A percentile compares a stretch with the other conserved stretches of the same genome.
Evolutionary conservation across 2,329 filamentous ascomycete genomes (phyloP).

Genomic region (Fusarium penzigii): DNA sequence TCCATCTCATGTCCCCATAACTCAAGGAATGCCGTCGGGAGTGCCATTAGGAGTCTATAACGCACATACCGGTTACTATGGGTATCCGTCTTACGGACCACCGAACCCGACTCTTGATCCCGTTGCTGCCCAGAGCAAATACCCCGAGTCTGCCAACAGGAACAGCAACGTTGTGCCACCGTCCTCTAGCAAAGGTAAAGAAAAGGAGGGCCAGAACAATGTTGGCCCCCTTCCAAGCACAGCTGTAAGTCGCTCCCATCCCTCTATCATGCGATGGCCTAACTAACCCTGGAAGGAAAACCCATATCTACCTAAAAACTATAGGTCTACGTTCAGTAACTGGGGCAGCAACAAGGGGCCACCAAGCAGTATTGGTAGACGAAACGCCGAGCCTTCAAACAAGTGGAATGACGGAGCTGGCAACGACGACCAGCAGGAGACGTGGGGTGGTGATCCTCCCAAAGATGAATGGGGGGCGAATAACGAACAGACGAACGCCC

Average conservation of each 20-base stretch:
- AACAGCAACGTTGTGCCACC: slow-evolving; percentile 7
- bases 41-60: slow-evolving; percentile 27
- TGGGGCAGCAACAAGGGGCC: slow-evolving; percentile 19
- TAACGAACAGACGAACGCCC: neutral
- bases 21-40: slow-evolving; percentile 30
- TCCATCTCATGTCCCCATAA: slow-evolving; percentile 31
- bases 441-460: neutral
- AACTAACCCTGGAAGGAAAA: slow-evolving; percentile 24
- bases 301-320: slow-evolving; percentile 27
- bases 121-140: slow-evolving; percentile 3
- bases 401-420: slow-evolving; percentile 15
- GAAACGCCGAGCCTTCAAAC: neutral
- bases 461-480: neutral
- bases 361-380: neutral
- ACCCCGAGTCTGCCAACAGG: slow-evolving; percentile 1
- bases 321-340: slow-evolving; percentile 15
- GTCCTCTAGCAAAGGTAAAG: slow-evolving; percentile 23
- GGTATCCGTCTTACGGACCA: slow-evolving; percentile 10
- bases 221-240: slow-evolving; percentile 26
- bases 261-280: neutral
- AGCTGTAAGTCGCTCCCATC: slow-evolving; percentile 15
- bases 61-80: slow-evolving; percentile 21
- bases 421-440: slow-evolving; percentile 3
- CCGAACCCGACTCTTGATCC: neutral
- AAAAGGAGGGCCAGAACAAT: slow-evolving; percentile 31